These are phyloP conservation scores for Phytophthora sp. DNA, from an alignment of 352 stramenopile species.

Conservation along the genomic window DNA sequence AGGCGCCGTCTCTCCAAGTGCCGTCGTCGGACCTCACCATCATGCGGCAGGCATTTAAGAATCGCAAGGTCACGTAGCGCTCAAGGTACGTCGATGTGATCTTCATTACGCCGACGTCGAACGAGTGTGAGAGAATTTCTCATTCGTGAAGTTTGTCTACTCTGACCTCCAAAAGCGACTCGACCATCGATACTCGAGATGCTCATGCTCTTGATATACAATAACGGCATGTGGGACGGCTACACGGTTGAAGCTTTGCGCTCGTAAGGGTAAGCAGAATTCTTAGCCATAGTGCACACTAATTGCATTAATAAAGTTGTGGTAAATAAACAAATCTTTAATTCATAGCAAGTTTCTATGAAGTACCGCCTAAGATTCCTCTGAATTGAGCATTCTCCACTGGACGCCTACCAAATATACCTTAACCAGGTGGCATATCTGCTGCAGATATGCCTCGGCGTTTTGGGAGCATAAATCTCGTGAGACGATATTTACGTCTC, in stretches of 20 bases:
- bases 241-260: conserved; percentile 13
- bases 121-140: conserved; percentile 30
- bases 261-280: not conserved
- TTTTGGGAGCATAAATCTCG: not conserved
- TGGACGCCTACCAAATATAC: no score
- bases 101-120: conserved; percentile 10
- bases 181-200: conserved; percentile 27
- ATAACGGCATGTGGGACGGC: conserved; percentile 17
- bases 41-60: conserved; percentile 8
- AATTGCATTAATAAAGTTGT: not conserved
- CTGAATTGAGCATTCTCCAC: no score
- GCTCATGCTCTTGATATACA: conserved; percentile 14
- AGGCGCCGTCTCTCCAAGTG: not conserved
- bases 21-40: conserved; percentile 3
- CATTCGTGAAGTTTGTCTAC: not conserved
- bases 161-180: conserved; percentile 19
- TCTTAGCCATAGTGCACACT: not conserved
- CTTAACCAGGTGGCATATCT: no score
- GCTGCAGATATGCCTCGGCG: no score
- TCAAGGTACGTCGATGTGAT: conserved; percentile 1
- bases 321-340: no score
- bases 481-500: not conserved
- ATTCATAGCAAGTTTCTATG: no score
- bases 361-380: no score
- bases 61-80: not conserved